Conservation (phyloP, 768 basidiomycete species). For the Mycena sanguinolenta region DNA sequence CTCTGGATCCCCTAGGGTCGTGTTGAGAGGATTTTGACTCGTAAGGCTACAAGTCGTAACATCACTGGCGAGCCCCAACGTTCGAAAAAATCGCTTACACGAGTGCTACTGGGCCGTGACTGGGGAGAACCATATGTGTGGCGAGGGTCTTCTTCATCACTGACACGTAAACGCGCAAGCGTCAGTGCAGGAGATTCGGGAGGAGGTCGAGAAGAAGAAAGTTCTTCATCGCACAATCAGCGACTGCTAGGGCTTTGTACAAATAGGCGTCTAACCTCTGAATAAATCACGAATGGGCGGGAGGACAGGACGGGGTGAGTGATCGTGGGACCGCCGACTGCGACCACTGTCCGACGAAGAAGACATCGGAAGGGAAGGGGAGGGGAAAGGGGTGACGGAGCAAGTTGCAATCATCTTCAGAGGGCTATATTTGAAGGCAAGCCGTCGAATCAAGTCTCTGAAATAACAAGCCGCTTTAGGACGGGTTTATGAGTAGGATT, state of each 20-base stretch:
- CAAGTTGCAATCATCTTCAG: conserved; percentile 19
- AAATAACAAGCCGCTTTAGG: conserved; percentile 26
- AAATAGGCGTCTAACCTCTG: conserved; percentile 57
- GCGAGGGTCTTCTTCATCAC: conserved; percentile 50
- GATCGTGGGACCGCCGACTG: conserved; percentile 43
- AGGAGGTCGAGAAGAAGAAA: conserved; percentile 56
- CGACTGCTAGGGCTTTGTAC: background rate
- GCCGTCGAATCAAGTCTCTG: conserved; percentile 7
- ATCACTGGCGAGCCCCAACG: background rate
- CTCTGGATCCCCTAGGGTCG: conserved; percentile 9
- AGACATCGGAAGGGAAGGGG: conserved; percentile 34
- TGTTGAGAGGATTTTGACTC: conserved; percentile 23
- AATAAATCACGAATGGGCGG: conserved; percentile 81
- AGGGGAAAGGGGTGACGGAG: conserved; percentile 28
- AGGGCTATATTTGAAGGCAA: conserved; percentile 31
- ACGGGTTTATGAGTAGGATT: conserved; percentile 27
- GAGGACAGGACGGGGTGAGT: conserved; percentile 75
- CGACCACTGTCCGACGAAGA: conserved; percentile 37
- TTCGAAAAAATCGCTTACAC: conserved; percentile 9
- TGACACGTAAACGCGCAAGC: conserved; percentile 59
- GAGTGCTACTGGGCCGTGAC: conserved; percentile 13
- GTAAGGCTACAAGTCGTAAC: conserved; percentile 23
- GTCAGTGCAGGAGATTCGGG: conserved; percentile 55
- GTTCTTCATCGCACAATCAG: conserved; percentile 50
- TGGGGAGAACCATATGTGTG: conserved; percentile 25